phyloP scores from a whole-genome alignment of 208 protist genomes.

The Acanthamoeba divionensis region DNA sequence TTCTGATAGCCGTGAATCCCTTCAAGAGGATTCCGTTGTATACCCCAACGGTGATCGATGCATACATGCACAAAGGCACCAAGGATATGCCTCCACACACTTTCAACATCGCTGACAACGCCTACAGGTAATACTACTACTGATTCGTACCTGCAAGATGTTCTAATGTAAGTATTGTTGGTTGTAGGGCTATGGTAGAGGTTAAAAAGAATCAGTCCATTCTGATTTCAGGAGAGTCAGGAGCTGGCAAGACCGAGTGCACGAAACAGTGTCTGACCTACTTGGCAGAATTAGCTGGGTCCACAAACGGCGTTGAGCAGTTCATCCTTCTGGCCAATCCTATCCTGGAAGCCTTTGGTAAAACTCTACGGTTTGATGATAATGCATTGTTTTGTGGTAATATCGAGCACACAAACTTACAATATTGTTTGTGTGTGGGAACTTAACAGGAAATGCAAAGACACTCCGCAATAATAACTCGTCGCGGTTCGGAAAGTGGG shows the following conservation, averaged over 20 bases:
- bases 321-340: constrained; percentile 55
- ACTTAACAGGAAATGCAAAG: no score
- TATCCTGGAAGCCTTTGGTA: constrained; percentile 66
- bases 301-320: not conserved
- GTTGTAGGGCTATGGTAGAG: not conserved
- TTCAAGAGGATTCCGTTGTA: constrained; percentile 70
- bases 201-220: constrained; percentile 32
- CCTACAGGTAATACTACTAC: constrained; percentile 15
- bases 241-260: not conserved
- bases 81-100: constrained; percentile 64
- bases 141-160: not conserved
- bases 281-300: not conserved
- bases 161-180: not conserved
- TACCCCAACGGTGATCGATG: constrained; percentile 62
- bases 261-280: not conserved
- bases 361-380: no score
- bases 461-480: constrained; percentile 81
- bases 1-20: constrained; percentile 75
- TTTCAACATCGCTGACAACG: constrained; percentile 70
- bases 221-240: constrained; percentile 46
- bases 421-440: no score
- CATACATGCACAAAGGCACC: constrained; percentile 60
- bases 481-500: constrained; percentile 77
- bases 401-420: no score
- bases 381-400: no score